These are phyloP conservation scores for Lactarius deliciosus DNA, from an alignment of 768 basidiomycete species.

Conservation along the genomic window DNA sequence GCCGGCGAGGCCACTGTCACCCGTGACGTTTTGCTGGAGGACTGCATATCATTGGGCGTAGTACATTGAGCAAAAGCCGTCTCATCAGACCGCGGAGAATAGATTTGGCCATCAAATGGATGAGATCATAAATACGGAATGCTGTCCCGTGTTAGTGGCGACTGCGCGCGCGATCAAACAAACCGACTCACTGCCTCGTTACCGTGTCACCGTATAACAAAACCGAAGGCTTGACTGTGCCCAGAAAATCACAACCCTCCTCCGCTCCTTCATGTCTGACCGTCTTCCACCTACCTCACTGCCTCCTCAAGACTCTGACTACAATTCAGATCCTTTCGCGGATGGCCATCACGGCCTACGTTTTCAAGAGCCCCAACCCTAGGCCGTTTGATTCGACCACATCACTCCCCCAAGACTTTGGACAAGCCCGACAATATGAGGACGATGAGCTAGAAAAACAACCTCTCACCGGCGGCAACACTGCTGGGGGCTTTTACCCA, in stretches of 20 bases:
- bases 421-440: conserved; percentile 42
- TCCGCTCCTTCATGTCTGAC: conserved; percentile 32
- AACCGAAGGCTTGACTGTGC: conserved; percentile 10
- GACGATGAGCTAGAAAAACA: conserved; percentile 79
- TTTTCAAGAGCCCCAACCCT: conserved; percentile 57
- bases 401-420: conserved; percentile 53
- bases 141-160: not conserved
- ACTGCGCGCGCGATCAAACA: conserved; percentile 12
- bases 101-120: not conserved
- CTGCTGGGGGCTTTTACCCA: conserved; percentile 69
- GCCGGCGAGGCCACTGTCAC: not conserved
- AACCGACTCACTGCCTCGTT: conserved; percentile 30
- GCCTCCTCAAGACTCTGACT: conserved; percentile 41
- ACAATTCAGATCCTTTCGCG: conserved; percentile 66
- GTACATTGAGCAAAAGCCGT: not conserved
- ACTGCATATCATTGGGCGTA: not conserved
- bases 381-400: conserved; percentile 60
- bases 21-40: not conserved
- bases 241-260: not conserved
- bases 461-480: conserved; percentile 65
- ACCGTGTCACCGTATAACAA: conserved; percentile 23
- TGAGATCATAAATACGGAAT: conserved; percentile 1
- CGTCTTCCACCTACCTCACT: conserved; percentile 34
- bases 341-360: conserved; percentile 63
- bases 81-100: not conserved